Base-by-base conservation (phyloP, 192 early-diverging fungal species). In the Chytriomyces hyalinus region DNA sequence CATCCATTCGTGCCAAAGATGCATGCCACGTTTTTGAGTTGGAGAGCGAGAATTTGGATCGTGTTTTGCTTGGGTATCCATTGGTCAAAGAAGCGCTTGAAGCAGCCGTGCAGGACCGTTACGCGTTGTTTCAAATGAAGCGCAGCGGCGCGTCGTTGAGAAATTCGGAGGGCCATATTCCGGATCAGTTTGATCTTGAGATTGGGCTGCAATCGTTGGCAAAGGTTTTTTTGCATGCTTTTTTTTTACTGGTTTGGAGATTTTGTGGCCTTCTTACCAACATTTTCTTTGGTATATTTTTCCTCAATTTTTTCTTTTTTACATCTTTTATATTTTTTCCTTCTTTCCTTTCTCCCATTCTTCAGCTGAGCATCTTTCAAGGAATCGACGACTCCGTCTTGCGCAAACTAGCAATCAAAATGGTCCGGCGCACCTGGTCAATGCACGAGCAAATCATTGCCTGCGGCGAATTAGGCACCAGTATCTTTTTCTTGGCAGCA, bases 401-500 rank as follows among this genome's bases (percentile, higher is more conserved):
- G 15, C 61, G 69, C 11, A 84, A 84, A 57, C 71, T 86, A 5
- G 81, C 84, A 13, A 10, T 80, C 36, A 49, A 50, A 7, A 85
- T 86, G 84, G 50, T 43, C 15, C 74, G 77, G 6, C 57, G 64
- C 68, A 70, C 20, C 15, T 83, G 78, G 77, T 63, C 79, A 50
- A 13, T 44, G 1, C 61, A 72, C 13, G 65, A 86, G 6, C 71
- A 53, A 47, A 86, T 85, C 57, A 84, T 85, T 48, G 47, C 47
- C 47, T 53, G 67, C 13, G 86, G 70, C 46, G 80, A 84, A 20
- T 80, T 57, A 10, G 84, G 65, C 8, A 15, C 26, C 63, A 89
- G 87, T 75, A 89, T 88, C 80, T 88, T 86, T 67, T 87, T 88
- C 73, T 69, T 88, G 9, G 80, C 84, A 7, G 82, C 76, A 8